Conservation (phyloP, 2,329 filamentous ascomycete species). For the Xylaria multiplex region DNA sequence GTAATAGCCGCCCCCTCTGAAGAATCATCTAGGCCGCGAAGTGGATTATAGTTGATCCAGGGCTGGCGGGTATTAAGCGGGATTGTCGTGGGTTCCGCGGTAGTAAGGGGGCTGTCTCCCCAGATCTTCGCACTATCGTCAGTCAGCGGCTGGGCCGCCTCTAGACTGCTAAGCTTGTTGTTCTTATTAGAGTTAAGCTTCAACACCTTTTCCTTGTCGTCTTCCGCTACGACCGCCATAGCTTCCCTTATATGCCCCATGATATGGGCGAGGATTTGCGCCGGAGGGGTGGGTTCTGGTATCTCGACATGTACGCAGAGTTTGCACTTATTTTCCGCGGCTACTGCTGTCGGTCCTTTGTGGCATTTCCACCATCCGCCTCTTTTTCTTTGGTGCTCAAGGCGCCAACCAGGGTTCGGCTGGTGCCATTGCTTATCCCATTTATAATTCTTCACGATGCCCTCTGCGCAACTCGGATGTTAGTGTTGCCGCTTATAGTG, state of each 20-base stretch:
- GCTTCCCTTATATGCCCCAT: conserved; percentile 36
- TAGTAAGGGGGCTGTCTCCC: neutral
- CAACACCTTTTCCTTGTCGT: conserved; percentile 35
- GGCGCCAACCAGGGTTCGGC: conserved; percentile 40
- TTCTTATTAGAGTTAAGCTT: neutral
- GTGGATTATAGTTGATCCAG: conserved; percentile 29
- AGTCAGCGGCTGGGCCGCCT: conserved; percentile 1
- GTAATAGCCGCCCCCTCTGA: neutral
- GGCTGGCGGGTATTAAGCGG: conserved; percentile 11
- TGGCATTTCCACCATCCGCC: conserved; percentile 47
- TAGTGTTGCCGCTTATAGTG: conserved; percentile 1
- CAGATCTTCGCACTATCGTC: conserved; percentile 10
- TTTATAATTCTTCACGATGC: conserved; percentile 12
- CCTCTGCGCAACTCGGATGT: conserved; percentile 14
- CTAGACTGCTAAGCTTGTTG: neutral
- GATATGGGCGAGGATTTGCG: conserved; percentile 22
- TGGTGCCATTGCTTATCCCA: conserved; percentile 45
- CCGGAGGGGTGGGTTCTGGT: conserved; percentile 1
- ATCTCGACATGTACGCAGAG: conserved; percentile 14
- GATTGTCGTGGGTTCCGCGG: neutral
- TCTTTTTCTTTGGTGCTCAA: conserved; percentile 27
- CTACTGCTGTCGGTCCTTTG: conserved; percentile 26
- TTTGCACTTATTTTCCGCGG: conserved; percentile 29
- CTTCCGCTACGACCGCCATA: conserved; percentile 36
- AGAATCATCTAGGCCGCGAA: conserved; percentile 2